These are phyloP conservation scores for Diaporthe nobilis DNA, from an alignment of 2,329 filamentous ascomycete genomes.

Conservation along the genomic window DNA sequence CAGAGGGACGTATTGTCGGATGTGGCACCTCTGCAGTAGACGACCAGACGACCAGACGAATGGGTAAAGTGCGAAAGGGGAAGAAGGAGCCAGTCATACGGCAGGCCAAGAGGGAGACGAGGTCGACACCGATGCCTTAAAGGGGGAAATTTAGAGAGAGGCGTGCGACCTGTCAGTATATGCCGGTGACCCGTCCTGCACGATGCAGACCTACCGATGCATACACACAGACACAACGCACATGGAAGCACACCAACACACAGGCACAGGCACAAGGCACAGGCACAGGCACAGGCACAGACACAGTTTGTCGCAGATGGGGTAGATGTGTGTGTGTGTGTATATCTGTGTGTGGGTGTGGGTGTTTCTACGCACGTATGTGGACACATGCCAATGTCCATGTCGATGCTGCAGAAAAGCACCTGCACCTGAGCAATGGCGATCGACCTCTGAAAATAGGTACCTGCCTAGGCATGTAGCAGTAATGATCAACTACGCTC, in stretches of 20 bases:
- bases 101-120: conserved; percentile 22
- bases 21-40: conserved; percentile 1
- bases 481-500: neutral
- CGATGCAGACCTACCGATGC: conserved; percentile 8
- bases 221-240: neutral
- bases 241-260: neutral
- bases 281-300: neutral
- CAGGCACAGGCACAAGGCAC: neutral
- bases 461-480: neutral
- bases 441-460: neutral
- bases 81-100: neutral
- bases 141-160: neutral
- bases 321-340: neutral
- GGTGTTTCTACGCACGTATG: neutral
- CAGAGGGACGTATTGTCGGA: neutral
- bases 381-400: neutral
- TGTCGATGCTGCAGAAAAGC: neutral
- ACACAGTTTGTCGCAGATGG: neutral
- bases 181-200: conserved; percentile 14
- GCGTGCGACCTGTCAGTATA: conserved; percentile 33
- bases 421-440: neutral
- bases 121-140: conserved; percentile 22
- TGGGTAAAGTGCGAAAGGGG: neutral
- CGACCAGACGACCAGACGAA: neutral
- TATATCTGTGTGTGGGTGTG: neutral